Evolutionary conservation across 345 rosid genomes (phyloP).

Genomic region (Pistacia vera): DNA sequence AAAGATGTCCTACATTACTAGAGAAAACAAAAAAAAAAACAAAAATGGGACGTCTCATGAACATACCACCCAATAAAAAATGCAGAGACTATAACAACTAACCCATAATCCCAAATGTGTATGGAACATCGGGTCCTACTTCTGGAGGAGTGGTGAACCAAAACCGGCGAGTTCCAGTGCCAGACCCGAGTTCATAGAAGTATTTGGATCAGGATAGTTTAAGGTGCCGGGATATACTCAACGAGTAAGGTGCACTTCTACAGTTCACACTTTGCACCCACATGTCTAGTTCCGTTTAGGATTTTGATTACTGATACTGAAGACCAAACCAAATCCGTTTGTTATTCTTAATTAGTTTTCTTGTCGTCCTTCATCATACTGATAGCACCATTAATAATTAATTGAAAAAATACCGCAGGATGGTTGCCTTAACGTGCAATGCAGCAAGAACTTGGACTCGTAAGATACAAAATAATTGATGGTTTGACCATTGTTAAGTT

Average conservation of each 20-base stretch:
- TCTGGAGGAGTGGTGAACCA: constrained; percentile 35
- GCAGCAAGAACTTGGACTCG: not conserved
- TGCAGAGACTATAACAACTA: not conserved
- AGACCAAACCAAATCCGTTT: not conserved
- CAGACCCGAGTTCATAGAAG: constrained; percentile 30
- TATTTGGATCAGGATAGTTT: constrained; percentile 18
- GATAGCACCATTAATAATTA: not conserved
- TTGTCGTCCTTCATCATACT: not conserved
- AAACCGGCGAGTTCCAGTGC: constrained; percentile 25
- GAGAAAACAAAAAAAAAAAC: no score
- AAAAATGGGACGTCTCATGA: not conserved
- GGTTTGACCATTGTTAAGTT: not conserved
- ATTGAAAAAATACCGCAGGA: not conserved
- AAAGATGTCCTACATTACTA: not conserved
- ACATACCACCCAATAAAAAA: not conserved
- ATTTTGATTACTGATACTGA: not conserved
- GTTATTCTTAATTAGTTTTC: not conserved
- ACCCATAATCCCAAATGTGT: constrained; percentile 44
- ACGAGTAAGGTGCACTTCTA: no score
- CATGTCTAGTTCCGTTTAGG: not conserved
- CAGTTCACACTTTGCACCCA: no score
- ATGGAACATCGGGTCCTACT: constrained; percentile 42
- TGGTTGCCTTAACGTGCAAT: not conserved
- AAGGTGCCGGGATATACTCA: no score
- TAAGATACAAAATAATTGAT: not conserved